These are phyloP conservation scores for Candida albicans DNA, from an alignment of 1,139 yeast species.

Conservation along the genomic window DNA sequence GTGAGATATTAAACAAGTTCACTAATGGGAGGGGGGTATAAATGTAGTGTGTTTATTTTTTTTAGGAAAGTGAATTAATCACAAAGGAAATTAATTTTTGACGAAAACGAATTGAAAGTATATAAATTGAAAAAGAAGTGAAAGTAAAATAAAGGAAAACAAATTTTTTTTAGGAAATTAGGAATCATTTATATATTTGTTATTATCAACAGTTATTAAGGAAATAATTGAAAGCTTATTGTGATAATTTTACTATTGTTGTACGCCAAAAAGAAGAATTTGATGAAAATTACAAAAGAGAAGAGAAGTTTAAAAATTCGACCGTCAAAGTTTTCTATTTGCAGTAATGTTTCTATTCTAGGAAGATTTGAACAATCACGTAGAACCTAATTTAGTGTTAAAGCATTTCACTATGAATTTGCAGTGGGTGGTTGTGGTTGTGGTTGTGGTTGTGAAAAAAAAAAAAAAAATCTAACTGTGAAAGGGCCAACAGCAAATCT, in stretches of 20 bases:
- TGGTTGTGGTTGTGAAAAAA: neutral
- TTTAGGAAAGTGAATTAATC: neutral
- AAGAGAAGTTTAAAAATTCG: no score
- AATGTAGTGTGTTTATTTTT: neutral
- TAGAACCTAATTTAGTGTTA: neutral
- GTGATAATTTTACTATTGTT: no score
- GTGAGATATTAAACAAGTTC: no score
- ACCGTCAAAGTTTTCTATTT: neutral
- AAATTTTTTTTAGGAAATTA: neutral
- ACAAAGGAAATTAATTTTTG: no score
- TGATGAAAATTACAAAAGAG: neutral
- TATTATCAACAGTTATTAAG: neutral
- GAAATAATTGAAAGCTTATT: neutral
- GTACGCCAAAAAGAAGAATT: neutral
- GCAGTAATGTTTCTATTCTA: neutral
- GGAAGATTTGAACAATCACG: neutral
- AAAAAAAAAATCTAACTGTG: neutral
- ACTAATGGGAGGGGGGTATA: neutral
- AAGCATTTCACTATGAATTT: neutral
- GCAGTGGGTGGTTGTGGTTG: neutral
- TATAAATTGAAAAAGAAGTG: neutral
- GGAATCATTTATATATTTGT: constrained; percentile 5
- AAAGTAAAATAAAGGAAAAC: neutral
- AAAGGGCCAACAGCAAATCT: neutral
- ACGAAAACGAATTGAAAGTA: neutral